Base-by-base conservation (phyloP, 352 stramenopile species). In the Aphanomyces cochlioides region DNA sequence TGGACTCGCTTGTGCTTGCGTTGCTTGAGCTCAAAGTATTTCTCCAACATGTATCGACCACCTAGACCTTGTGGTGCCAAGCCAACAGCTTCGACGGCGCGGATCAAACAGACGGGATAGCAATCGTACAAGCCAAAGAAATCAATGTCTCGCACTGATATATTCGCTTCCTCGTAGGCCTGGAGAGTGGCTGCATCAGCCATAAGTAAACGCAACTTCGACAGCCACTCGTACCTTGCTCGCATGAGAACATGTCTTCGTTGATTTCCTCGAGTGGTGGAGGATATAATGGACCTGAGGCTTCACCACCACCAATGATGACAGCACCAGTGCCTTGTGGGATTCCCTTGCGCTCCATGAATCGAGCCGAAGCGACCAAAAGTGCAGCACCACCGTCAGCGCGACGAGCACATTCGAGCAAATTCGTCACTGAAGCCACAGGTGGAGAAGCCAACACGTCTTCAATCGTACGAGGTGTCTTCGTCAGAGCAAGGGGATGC, bases 111-210 rank as follows among this genome's bases (percentile, higher is more conserved):
- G 34, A 82, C 79, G 19, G 77, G 77, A 64, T 82, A 82, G 59
- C 77, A 82, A 65, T 82, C 77, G 66, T 82, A 82, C 17, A 82
- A 50, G 28, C 75, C 77, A 66, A 82, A 82, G 34, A 79, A 81
- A 47, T 82, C 76, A 60, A 82, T 82, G 39, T 82, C 73, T 5
- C 74, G 53, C 0, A 68, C 50, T 8, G 36, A 48, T 5, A 81
- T 50, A 36, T 80, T 73, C 19, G 77, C 75, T 54, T 75, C 53
- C 12, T 56, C 58, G 56, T 81, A 82, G 7, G 77, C 77, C 28
- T 65, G 56, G 2, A 17, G 15, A 40, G 76, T 77, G 4, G 77
- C 63, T 69, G 59, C 34, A 15, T 15, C 2, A 28, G 28, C 28
- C 28, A 28, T 28, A 2, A 28, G 28, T 28, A 28, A 28, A 28